Base-by-base conservation (phyloP, 306 rosid species). In the Aeschynomene evenia region DNA sequence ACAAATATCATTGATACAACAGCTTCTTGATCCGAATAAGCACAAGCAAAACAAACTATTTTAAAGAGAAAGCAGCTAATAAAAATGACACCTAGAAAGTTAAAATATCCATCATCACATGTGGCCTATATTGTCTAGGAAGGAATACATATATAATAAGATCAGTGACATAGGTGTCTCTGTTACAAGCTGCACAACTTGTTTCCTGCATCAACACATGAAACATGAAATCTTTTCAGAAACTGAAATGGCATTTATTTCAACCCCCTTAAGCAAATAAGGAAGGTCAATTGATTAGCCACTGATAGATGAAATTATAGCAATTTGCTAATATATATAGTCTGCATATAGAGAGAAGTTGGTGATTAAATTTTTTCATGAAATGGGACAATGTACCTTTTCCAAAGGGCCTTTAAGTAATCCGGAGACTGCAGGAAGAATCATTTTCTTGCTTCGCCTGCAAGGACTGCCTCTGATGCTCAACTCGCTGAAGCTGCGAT, bases 401-500 rank as follows among this genome's bases (percentile, higher is more conserved):
- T 73, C 48, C 56, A 61, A 62, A 68, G 74, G 46, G 19, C 48
- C 37, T 81, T n/a, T 59, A 87, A 55, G 85, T 84, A 64, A 83
- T 89, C 54, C 80, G 73, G 51, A 85, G 86, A 63, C 84, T 70
- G 78, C 89, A 85, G 63, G 82, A 80, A 71, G 87, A 84, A 69
- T 86, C 89, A 49, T 78, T 80, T 63, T 85, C 87, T 39, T 67
- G 86, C 80, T 83, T 88, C 74, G 70, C 63, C 71, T 83, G 89
- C 73, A 84, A 58, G 53, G 87, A 81, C 51, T 85, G 88, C 67
- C 89, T 79, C 66, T 88, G 89, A 78, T 85, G 86, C 82, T 88
- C 94, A 2, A 90, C 96, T 37, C 85, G 91, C 46, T 88, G 96
- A 66, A 93, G 96, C 82, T 93, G 94, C 1, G 94, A 86, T 9